Base-by-base conservation (phyloP, 2,329 filamentous ascomycete species). In the Chaetomiaceae sp. region DNA sequence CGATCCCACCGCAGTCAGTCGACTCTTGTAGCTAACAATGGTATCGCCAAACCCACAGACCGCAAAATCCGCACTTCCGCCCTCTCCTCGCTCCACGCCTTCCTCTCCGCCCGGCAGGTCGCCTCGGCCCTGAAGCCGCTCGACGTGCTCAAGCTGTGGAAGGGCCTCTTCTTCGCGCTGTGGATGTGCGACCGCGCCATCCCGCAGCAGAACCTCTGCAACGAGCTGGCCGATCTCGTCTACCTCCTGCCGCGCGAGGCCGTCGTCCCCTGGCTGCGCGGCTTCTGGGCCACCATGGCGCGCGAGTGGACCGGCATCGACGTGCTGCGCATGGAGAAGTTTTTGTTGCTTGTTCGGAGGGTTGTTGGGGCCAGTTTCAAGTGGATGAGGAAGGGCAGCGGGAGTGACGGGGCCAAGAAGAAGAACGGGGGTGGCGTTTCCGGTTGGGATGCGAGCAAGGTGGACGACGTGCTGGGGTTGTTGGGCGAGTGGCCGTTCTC, bases 171-270 rank as follows among this genome's bases (percentile, higher is more conserved):
- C 76, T 96, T 91, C 78, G 87, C 86, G 66, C 82, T 94, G 65
- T 96, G 90, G 87, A 94, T 96, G 85, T 90, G 87, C 70, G 91
- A 96, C 76, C 88, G 91, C 44, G 86, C 91, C 11, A 74, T 85
- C n/a, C 85, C 88, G 3, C 92, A 96, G 75, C 91, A 96, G 75
- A 81, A 81, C 39, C 86, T 97, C 42, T 88, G 88, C 62, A 74
- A 78, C 61, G 85, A 91, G 58, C 85, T 97, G 51, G 88, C 91
- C 39, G 80, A 73, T 1, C 82, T 96, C 45, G 69, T 87, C 40
- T 77, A 80, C 58, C 72, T 78, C 20, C 74, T 92, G 25, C 79
- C 81, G 36, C 65, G 70, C 31, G 64, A 62, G 22, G 71, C 73
- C 59, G 72, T 68, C 2, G 64, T 64, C 6, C 66, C 71, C 37